Evolutionary conservation across 192 early-diverging fungal species (phyloP), one percentile per base, ranked within the genome.

Genomic region (Rhizophagus prolifer): DNA sequence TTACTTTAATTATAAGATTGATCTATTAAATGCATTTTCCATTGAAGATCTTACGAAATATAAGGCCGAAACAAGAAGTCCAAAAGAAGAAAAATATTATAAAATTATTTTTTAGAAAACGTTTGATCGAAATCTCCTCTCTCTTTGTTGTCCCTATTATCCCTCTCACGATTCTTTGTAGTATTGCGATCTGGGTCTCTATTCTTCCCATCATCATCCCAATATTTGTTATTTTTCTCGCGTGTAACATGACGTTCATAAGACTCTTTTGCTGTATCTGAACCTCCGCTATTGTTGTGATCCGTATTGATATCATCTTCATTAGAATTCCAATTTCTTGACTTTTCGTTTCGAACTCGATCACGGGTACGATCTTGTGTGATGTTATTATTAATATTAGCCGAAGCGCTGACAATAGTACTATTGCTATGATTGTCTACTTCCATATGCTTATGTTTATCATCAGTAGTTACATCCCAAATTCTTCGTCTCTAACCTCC

Each of bases 171-270:
- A 10, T 36, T 44, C 65, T 41, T 67, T 36, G 28, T 67, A 21
- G n/a, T 41, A 41, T 36, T 67, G n/a, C 34, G 31, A n/a, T 67
- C 65, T 0, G 19, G 36, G 5, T 67, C 65, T 36, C 30, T 38
- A 67, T 21, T 67, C n/a, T 67, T 67, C 12, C 44, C 65, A 9
- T 67, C 65, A 44, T 67, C 41, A 10, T 67, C 65, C 65, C 65
- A 67, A 41, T 41, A 67, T 9, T 67, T 67, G 9, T 30, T 38
- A 38, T 16, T 36, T 38, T 36, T 67, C 36, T 67, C 65, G 9
- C 65, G 65, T 21, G 36, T 31, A 67, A 38, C 21, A n/a, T 36
- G 65, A 41, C 16, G 65, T 9, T 67, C 65, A 67, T 41, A 36
- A 41, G 65, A 21, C 16, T 54, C 34, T 36, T 34, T n/a, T 1